Evolutionary conservation across 176 grass and related monocot genomes (phyloP), one percentile per base, ranked within the genome.

Genomic region (Carex myosuroides): DNA sequence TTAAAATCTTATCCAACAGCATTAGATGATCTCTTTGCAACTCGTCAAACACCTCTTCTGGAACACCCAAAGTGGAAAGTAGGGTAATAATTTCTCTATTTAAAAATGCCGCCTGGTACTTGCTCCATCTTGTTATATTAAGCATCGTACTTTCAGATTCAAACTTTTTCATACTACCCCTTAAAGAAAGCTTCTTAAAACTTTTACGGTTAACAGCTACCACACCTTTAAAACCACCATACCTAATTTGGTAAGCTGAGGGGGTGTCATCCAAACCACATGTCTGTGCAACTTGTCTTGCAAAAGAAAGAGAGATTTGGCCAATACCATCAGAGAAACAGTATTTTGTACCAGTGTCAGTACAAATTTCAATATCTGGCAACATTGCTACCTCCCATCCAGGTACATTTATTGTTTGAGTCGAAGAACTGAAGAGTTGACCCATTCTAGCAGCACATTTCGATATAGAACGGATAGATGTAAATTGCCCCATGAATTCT

Each of bases 381-480:
- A 98, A 91, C 62, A 85, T 86, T 84, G 92, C 70, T 4, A 92
- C 83, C 54, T 98, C 85, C 21, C 72, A 79, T 39, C 24, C 52
- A 56, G 54, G 10, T 29, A 95, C 79, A 66, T 98, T 77, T 54
- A 90, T 46, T 79, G 91, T 92, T 86, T 90, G 92, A 63, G 84
- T 87, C 3, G 96, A 98, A 61, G 93, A 95, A 84, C 93, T 98
- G 83, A 98, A 98, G 30, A 98, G 71, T 69, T 98, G 96, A 78
- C 96, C 96, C 96, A 98, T 95, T 92, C 93, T 91, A 81, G 96
- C 93, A 18, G 96, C 93, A 88, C 96, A 98, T 67, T 98, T 98
- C 81, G 91, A 98, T 32, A 98, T 81, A 77, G 89, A 93, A 74
- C 86, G 91, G 32, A 98, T 95, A 78, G 81, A 59, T 73, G 83